These are phyloP conservation scores for Fusarium sp. DNA, from an alignment of 2,329 filamentous ascomycete genomes.

Conservation along the genomic window DNA sequence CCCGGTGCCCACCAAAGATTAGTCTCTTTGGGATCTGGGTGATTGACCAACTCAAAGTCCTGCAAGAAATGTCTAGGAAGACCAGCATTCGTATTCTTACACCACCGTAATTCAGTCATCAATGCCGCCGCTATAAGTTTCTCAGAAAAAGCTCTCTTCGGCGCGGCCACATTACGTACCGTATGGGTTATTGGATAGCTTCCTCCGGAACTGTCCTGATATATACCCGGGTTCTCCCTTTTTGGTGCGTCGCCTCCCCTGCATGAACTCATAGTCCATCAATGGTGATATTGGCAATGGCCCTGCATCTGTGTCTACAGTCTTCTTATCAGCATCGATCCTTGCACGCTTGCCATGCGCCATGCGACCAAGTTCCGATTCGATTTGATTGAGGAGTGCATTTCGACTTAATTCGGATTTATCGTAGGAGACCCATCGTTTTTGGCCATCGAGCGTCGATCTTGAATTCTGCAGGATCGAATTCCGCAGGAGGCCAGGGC, in stretches of 20 bases:
- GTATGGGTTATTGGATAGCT: slow-evolving; percentile 73
- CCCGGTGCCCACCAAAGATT: slow-evolving; percentile 70
- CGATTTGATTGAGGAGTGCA: slow-evolving; percentile 50
- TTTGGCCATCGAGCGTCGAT: slow-evolving; percentile 24
- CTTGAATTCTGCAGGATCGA: slow-evolving; percentile 10
- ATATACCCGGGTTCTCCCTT: slow-evolving; percentile 52
- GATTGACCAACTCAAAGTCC: slow-evolving; percentile 67
- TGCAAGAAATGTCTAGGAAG: slow-evolving; percentile 75
- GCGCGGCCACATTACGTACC: slow-evolving; percentile 61
- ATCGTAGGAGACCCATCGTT: slow-evolving; percentile 54
- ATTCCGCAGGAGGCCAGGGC: slow-evolving; percentile 24
- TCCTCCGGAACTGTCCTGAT: slow-evolving; percentile 65
- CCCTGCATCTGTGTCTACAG: slow-evolving; percentile 61
- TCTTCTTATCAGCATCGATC: slow-evolving; percentile 58
- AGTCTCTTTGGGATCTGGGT: slow-evolving; percentile 67
- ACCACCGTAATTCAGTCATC: slow-evolving; percentile 70
- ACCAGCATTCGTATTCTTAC: slow-evolving; percentile 60
- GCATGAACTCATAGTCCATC: slow-evolving; percentile 65
- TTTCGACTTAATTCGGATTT: slow-evolving; percentile 48
- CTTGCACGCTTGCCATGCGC: slow-evolving; percentile 49
- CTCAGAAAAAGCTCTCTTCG: neutral
- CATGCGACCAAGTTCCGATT: slow-evolving; percentile 51
- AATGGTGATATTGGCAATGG: slow-evolving; percentile 67
- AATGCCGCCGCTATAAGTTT: slow-evolving; percentile 68
- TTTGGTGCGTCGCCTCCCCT: slow-evolving; percentile 59